These are phyloP conservation scores for Neofusicoccum ribis DNA, from an alignment of 2,329 filamentous ascomycete species.

Conservation along the genomic window DNA sequence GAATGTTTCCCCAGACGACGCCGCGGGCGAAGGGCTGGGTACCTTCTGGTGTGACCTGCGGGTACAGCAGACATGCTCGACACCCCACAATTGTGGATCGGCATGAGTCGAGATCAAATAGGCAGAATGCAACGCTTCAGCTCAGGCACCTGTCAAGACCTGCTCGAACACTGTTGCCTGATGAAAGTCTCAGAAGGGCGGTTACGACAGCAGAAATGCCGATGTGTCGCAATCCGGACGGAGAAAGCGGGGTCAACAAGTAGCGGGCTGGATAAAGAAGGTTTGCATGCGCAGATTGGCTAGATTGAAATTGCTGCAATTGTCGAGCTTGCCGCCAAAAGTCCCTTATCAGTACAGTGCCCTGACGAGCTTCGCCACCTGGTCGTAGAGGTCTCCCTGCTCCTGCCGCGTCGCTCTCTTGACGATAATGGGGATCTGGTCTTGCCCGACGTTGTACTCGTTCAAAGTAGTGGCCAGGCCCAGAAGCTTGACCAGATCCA, in stretches of 20 bases:
- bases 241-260: neutral
- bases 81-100: neutral
- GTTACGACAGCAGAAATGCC: neutral
- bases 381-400: constrained; percentile 44
- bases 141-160: neutral
- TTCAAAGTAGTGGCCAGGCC: constrained; percentile 48
- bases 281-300: neutral
- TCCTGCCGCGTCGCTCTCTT: constrained; percentile 47
- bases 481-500: constrained; percentile 45
- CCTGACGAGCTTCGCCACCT: constrained; percentile 46
- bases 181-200: neutral
- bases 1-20: neutral
- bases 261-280: neutral
- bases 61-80: neutral
- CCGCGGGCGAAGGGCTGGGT: neutral
- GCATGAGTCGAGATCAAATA: neutral
- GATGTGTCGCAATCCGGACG: neutral
- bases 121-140: neutral
- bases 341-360: constrained; percentile 37
- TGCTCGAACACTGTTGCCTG: neutral
- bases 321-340: constrained; percentile 17
- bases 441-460: constrained; percentile 45
- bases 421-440: constrained; percentile 45
- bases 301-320: neutral
- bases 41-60: neutral